phyloP scores from a whole-genome alignment of 2,329 filamentous ascomycete species.

The Diaporthe aspalathi region DNA sequence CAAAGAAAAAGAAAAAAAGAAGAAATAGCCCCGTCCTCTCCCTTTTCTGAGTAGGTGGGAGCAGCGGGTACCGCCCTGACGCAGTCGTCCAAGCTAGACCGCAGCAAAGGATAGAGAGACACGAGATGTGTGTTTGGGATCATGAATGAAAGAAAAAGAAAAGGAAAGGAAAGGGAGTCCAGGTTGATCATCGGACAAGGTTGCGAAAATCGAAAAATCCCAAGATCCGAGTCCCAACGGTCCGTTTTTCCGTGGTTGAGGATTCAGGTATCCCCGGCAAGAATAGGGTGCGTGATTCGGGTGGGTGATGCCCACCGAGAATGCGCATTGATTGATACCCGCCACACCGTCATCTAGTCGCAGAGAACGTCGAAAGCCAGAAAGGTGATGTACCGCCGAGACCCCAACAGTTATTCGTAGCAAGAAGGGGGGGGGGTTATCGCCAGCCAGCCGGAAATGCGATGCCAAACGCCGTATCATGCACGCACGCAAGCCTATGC shows the following conservation, averaged over 20 bases:
- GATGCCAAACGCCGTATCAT: not conserved
- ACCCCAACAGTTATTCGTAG: not conserved
- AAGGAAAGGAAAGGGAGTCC: not conserved
- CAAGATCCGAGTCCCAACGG: not conserved
- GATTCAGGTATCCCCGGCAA: too few species aligned
- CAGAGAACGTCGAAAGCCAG: not conserved
- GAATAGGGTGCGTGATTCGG: too few species aligned
- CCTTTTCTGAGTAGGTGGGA: too few species aligned
- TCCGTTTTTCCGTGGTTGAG: not conserved
- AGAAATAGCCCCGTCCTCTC: not conserved
- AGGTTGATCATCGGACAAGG: too few species aligned
- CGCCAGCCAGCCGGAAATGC: not conserved
- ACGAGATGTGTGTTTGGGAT: not conserved
- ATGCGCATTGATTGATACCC: not conserved
- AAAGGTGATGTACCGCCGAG: not conserved
- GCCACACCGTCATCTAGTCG: not conserved
- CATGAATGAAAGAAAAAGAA: not conserved
- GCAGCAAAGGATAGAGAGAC: not conserved
- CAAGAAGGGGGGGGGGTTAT: constrained; percentile 1
- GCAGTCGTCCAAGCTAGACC: constrained; percentile 26
- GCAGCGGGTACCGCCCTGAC: too few species aligned
- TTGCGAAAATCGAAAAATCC: too few species aligned
- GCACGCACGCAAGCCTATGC: not conserved
- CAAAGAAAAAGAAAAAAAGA: not conserved
- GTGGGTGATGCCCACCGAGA: not conserved